Base-by-base conservation (phyloP, 1,284 basidiomycete species). In the Marasmius sp. region DNA sequence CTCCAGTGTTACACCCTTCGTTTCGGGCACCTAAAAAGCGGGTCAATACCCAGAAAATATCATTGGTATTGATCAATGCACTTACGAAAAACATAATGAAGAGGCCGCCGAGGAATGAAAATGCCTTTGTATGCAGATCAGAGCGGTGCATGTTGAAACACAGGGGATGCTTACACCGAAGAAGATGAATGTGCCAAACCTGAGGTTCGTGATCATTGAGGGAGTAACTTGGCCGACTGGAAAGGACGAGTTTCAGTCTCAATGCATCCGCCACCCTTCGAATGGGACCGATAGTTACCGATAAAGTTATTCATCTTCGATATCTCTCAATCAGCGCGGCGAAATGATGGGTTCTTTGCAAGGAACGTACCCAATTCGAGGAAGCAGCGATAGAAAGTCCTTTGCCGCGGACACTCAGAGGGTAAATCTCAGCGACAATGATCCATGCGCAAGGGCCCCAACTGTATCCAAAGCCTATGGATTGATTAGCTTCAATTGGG, bases 301-400 rank as follows among this genome's bases (percentile, higher is more conserved):
- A 89, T 89, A 72, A 89, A 90, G 71, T 89, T 89, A 72, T 89
- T 89, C 87, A 90, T 89, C 87, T 87, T 63, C n/a, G 56, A 36
- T 50, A n/a, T 39, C n/a, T 33, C 48, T 56, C 37, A 49, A 63
- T 27, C 66, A 48, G 58, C 34, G 55, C 18, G 48, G 16, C 11
- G 36, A 49, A 52, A 9, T 16, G 38, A 50, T 37, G 14, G 18
- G 41, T 12, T 49, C 20, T 12, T 43, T 5, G 33, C 37, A 22
- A 45, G 27, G 27, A 6, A 69, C 78, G 38, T 70, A 85, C 85
- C 86, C 87, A 90, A 74, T 89, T 89, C 1, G 86, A 87, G 6
- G 87, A 89, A 11, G 87, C 84, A 6, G 85, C 84, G 57, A 90
- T 87, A 1, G 87, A 89, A 45, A 89, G 69, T 41, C 87, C 88